Evolutionary conservation across 1,284 basidiomycete genomes (phyloP).

Genomic region (Marasmius fiardii): DNA sequence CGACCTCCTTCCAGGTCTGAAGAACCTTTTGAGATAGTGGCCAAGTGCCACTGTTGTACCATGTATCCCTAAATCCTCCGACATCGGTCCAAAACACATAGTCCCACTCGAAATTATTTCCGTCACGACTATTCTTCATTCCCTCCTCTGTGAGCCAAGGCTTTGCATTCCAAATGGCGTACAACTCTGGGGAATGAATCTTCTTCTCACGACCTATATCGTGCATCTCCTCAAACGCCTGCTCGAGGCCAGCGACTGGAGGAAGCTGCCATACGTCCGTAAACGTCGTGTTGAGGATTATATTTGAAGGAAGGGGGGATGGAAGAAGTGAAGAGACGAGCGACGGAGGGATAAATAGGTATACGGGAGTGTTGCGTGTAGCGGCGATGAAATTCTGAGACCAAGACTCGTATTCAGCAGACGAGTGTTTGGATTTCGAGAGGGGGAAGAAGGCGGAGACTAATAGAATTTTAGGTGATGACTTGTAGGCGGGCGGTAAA

Average conservation of each 20-base stretch:
- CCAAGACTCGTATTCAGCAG: background rate
- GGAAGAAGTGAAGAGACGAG: background rate
- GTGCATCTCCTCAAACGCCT: background rate
- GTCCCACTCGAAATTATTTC: background rate
- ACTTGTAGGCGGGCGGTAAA: background rate
- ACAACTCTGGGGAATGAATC: too few relatives aligned
- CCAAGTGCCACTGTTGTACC: background rate
- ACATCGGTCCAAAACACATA: background rate
- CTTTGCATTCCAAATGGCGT: background rate
- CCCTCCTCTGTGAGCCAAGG: background rate
- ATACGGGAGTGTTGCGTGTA: background rate
- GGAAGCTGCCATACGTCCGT: background rate
- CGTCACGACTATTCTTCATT: background rate
- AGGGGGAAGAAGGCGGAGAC: background rate
- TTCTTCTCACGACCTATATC: too few relatives aligned
- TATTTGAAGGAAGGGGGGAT: background rate
- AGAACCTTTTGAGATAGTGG: background rate
- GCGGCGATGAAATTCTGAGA: background rate
- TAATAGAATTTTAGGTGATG: background rate
- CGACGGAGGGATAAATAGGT: background rate
- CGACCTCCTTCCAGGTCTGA: background rate
- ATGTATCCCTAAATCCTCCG: background rate
- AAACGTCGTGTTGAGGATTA: background rate
- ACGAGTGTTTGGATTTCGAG: background rate
- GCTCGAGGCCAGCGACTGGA: background rate